Evolutionary conservation across 1,139 yeast genomes (phyloP).

Genomic region (Spathaspora sp.): DNA sequence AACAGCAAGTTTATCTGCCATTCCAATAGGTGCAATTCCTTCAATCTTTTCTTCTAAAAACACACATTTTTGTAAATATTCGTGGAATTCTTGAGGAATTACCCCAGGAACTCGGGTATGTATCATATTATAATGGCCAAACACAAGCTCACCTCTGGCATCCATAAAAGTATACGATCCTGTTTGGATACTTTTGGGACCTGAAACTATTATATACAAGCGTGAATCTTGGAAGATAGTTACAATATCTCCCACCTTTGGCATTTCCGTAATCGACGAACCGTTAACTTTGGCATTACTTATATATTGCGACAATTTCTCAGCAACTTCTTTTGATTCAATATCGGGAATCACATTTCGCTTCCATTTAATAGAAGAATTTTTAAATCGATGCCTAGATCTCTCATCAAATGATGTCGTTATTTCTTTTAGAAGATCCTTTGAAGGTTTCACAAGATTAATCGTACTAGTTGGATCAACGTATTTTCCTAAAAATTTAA

Average conservation of each 20-base stretch:
- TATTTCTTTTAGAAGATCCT: neutral
- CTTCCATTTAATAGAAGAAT: slow-evolving; percentile 25
- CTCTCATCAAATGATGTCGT: neutral
- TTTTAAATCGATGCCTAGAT: slow-evolving; percentile 16
- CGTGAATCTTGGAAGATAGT: slow-evolving; percentile 30
- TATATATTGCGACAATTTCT: slow-evolving; percentile 17
- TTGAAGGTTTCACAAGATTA: neutral
- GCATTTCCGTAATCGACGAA: slow-evolving; percentile 20
- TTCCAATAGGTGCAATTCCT: slow-evolving; percentile 42
- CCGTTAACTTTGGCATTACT: slow-evolving; percentile 28
- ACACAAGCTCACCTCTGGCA: slow-evolving; percentile 55
- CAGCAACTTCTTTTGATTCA: slow-evolving; percentile 6
- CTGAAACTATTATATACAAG: slow-evolving; percentile 32
- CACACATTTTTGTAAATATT: slow-evolving; percentile 26
- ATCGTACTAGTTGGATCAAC: neutral
- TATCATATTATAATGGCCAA: slow-evolving; percentile 46
- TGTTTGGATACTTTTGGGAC: slow-evolving; percentile 29
- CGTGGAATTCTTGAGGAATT: slow-evolving; percentile 33
- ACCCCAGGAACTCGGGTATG: slow-evolving; percentile 55
- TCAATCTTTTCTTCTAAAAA: slow-evolving; percentile 31
- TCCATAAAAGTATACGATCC: slow-evolving; percentile 51
- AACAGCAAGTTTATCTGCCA: slow-evolving; percentile 31
- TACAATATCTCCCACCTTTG: slow-evolving; percentile 42
- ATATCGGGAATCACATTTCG: neutral
- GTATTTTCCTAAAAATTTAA: neutral